A percentile compares a stretch with the other conserved stretches of the same genome.
These are phyloP conservation scores for Setaria viridis DNA, from an alignment of 202 grass and related monocot species.

Conservation along the genomic window DNA sequence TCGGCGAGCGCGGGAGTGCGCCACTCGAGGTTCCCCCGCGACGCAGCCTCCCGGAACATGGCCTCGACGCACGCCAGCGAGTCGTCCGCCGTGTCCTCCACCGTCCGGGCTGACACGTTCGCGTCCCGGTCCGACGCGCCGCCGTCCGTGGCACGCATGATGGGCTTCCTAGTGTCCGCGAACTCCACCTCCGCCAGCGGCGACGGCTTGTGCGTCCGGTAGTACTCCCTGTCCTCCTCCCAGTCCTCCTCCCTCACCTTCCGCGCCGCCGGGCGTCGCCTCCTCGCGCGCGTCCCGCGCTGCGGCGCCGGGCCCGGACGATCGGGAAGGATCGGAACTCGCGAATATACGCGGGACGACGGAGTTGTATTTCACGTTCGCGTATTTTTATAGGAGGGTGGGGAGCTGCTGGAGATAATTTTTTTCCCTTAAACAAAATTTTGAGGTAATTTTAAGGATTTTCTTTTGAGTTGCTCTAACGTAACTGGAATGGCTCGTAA, in stretches of 20 bases:
- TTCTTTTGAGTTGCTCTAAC: too few species aligned
- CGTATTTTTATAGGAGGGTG: too few species aligned
- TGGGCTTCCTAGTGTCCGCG: slow-evolving; percentile 77
- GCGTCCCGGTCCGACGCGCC: slow-evolving; percentile 11
- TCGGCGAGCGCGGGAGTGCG: slow-evolving; percentile 64
- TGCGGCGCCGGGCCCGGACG: not conserved
- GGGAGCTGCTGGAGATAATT: too few species aligned
- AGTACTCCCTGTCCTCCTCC: slow-evolving; percentile 67
- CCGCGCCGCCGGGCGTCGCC: slow-evolving; percentile 37
- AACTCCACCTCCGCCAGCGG: slow-evolving; percentile 73
- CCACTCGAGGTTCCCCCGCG: slow-evolving; percentile 62
- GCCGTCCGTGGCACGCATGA: slow-evolving; percentile 51
- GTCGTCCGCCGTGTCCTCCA: slow-evolving; percentile 67
- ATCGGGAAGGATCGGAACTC: not conserved
- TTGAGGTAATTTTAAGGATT: too few species aligned
- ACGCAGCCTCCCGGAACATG: slow-evolving; percentile 58
- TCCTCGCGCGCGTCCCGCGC: slow-evolving; percentile 20
- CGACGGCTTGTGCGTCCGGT: slow-evolving; percentile 81
- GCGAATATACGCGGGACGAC: too few species aligned
- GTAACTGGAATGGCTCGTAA: too few species aligned
- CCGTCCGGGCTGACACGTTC: slow-evolving; percentile 30
- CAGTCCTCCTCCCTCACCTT: slow-evolving; percentile 51
- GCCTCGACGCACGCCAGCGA: slow-evolving; percentile 68
- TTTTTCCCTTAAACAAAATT: too few species aligned
- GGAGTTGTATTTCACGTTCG: too few species aligned